These are phyloP conservation scores for Porcisia deanei DNA, from an alignment of 208 protist genomes.

Conservation along the genomic window DNA sequence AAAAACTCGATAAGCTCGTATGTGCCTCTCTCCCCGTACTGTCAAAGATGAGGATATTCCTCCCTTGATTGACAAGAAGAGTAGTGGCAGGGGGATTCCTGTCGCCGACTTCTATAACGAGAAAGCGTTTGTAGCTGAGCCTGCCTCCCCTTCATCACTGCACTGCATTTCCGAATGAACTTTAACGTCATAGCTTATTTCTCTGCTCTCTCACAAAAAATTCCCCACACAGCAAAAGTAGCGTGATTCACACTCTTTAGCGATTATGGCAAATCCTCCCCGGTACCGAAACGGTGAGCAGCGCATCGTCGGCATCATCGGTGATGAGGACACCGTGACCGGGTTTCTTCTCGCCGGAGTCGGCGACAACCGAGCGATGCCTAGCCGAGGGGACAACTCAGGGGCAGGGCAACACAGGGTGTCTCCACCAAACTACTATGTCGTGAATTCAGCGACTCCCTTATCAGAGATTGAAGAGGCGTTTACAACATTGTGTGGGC, in stretches of 20 bases:
- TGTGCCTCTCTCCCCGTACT: neutral
- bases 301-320: conserved; percentile 89
- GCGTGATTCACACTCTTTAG: neutral
- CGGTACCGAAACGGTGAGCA: conserved; percentile 81
- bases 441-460: conserved; percentile 90
- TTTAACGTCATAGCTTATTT: neutral
- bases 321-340: conserved; percentile 97
- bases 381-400: conserved; percentile 5
- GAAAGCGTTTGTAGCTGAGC: neutral
- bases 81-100: neutral
- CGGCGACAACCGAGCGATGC: conserved; percentile 84
- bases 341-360: conserved; percentile 96
- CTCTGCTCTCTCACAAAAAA: neutral
- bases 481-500: conserved; percentile 87
- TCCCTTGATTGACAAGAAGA: neutral
- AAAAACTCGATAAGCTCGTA: neutral
- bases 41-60: neutral
- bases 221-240: neutral
- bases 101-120: neutral
- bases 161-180: neutral
- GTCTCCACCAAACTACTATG: conserved; percentile 87
- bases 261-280: conserved; percentile 27
- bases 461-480: conserved; percentile 92
- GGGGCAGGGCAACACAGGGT: conserved; percentile 23
- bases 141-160: neutral